Evolutionary conservation across 2,329 filamentous ascomycete species (phyloP).

Genomic region (Didymellaceae sp.): DNA sequence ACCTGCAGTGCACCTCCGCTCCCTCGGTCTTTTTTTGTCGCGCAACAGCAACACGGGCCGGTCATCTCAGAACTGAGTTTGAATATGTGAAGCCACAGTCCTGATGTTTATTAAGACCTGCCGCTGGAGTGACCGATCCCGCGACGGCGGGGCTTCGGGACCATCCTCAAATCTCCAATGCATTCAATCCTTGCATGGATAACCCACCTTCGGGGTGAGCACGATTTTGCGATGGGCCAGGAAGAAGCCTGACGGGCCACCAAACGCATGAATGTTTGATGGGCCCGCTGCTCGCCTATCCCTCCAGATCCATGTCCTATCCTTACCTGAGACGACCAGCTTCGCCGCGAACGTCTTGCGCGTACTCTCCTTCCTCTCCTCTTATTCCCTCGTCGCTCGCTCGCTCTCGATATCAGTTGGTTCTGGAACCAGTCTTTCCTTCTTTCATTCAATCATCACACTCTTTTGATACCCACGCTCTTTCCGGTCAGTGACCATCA

Average conservation of each 20-base stretch:
- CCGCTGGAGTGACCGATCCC: conserved; percentile 1
- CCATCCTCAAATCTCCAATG: conserved; percentile 36
- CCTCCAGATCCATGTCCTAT: conserved; percentile 39
- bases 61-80: too few species aligned
- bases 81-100: background rate
- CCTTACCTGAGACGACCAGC: conserved; percentile 43
- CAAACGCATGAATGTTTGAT: conserved; percentile 50
- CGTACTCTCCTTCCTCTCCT: conserved; percentile 27
- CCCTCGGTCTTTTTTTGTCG: background rate
- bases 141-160: conserved; percentile 9
- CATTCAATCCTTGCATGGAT: conserved; percentile 30
- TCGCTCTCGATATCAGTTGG: conserved; percentile 30
- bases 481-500: conserved; percentile 19
- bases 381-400: conserved; percentile 24
- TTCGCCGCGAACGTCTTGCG: conserved; percentile 32
- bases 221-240: conserved; percentile 36
- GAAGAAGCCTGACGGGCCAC: conserved; percentile 32
- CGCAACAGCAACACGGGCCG: background rate
- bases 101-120: background rate
- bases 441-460: conserved; percentile 29
- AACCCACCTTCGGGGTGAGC: conserved; percentile 19
- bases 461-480: conserved; percentile 17
- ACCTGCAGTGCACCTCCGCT: background rate
- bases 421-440: conserved; percentile 28
- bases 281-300: conserved; percentile 31